Evolutionary conservation across 2,329 filamentous ascomycete genomes (phyloP), one percentile per base, ranked within the genome.

Genomic region (Microcyclospora tardicrescens): DNA sequence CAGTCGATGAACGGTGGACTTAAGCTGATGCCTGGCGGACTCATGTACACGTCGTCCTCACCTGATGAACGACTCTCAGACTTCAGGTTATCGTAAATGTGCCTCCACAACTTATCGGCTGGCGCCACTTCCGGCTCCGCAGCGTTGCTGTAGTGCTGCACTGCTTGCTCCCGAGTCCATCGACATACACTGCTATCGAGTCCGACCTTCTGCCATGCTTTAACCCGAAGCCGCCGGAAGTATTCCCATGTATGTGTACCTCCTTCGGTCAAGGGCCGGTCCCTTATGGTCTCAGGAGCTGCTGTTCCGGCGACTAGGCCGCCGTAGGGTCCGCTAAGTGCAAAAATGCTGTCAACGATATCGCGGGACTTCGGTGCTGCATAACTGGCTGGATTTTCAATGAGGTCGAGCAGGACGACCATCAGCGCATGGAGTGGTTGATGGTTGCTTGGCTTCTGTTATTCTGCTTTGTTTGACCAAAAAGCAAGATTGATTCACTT

Each of bases 381-480:
- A 13, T 5, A 16, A 6, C 11, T 16, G 14, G 34, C 5, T 27
- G 37, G 33, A 10, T 16, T 10, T 16, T 39, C 24, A 19, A 39
- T 9, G 28, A 39, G 37, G 24, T 39, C 32, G 16, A 34, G 10
- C 4, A 39, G 32, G 15, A 39, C 19, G 10, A 39, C 11, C 37
- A 35, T 39, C 16, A 39, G 29, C 4, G 37, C 37, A 19, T 39
- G 31, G 6, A 39, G 27, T 10, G 37, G 37, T 16, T 39, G 37
- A 24, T 35, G 37, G 8, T 35, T 35, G 31, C 37, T 24, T 24
- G 19, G 19, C 19, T 24, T 24, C 19, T 8, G 8, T 24, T 24
- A 24, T 8, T 24, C 4, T 24, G 19, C 8, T 24, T 4, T 24
- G 19, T 24, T 8, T 24, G 19, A 24, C 19, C 4, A 24, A 8